Evolutionary conservation across 2,329 filamentous ascomycete genomes (phyloP), one percentile per base, ranked within the genome.

Genomic region (Stagonosporopsis tanaceti): DNA sequence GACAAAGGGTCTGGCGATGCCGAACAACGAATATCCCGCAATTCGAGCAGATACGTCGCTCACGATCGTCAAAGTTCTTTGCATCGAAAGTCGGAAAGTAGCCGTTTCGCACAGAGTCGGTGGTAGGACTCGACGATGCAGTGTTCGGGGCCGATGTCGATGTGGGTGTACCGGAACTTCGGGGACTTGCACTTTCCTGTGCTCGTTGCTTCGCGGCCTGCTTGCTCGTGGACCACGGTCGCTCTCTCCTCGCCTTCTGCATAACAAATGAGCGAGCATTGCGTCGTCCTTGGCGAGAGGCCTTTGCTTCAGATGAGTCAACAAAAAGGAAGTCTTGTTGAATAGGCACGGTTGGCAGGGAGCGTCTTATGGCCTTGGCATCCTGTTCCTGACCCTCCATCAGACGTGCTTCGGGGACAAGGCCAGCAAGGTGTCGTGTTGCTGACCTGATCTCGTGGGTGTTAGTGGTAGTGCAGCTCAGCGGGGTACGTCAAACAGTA

Each of bases 221-320:
- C 63, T 76, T 76, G 68, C 75, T 77, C 35, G 75, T 77, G 2
- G 74, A 77, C 75, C 75, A 77, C 52, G 73, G 73, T 24, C 69
- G 66, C 57, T 76, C 73, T 56, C 69, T 72, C 25, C 75, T 66
- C 25, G 73, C 75, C 47, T 72, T 76, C 63, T 76, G 73, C 75
- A 77, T 76, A 20, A 77, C 74, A 63, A 76, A 76, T 39, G 75
- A 76, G 52, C 75, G 74, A 68, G 73, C 74, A 73, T 74, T 74
- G 47, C 73, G 74, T 40, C 74, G 73, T 40, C 73, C 74, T 67
- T 76, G 72, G 60, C 71, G 67, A 12, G 72, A 76, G 39, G 69
- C 71, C 63, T 76, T 76, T 53, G 72, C 70, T 61, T 76, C 70
- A 44, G 71, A 72, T 15, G 73, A 68, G 59, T 77, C 73, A 52